A percentile compares a stretch with the other conserved stretches of the same genome.
Conservation (phyloP, 2,329 filamentous ascomycete species). For the Pestalotiopsis sp. region DNA sequence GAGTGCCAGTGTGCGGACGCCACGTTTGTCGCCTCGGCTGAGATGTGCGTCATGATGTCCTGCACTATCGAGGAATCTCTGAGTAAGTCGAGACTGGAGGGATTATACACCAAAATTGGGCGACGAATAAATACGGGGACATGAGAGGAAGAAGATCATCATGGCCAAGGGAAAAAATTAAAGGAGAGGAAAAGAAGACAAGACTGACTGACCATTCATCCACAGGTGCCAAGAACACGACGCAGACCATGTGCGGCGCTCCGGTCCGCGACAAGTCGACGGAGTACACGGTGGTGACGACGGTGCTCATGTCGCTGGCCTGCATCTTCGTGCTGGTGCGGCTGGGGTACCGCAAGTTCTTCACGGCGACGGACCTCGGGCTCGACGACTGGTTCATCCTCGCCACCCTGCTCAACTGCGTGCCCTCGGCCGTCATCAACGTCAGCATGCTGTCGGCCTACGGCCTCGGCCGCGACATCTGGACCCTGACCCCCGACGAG, state of each 20-base stretch:
- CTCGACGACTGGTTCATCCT: conserved; percentile 21
- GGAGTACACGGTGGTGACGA: conserved; percentile 17
- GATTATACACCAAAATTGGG: not conserved
- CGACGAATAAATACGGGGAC: not conserved
- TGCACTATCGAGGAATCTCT: conserved; percentile 18
- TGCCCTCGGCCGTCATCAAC: conserved; percentile 21
- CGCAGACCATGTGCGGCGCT: conserved; percentile 19
- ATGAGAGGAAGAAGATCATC: not conserved
- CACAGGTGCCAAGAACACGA: conserved; percentile 22
- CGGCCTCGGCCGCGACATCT: conserved; percentile 30
- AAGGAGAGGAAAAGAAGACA: not conserved
- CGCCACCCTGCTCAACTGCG: conserved; percentile 16
- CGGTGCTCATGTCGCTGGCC: conserved; percentile 15
- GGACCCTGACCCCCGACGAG: conserved; percentile 26
- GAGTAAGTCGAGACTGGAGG: conserved; percentile 11
- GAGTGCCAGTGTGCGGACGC: conserved; percentile 17
- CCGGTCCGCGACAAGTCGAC: conserved; percentile 16
- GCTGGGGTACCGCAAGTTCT: conserved; percentile 19
- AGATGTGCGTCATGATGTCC: conserved; percentile 14
- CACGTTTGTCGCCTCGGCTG: conserved; percentile 1
- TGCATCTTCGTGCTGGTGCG: conserved; percentile 17
- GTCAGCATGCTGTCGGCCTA: conserved; percentile 17
- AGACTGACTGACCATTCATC: not conserved
- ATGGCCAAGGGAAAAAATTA: not conserved
- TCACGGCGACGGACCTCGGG: conserved; percentile 18